Conservation (phyloP, 2,329 filamentous ascomycete species). For the Lecanicillium sp. region DNA sequence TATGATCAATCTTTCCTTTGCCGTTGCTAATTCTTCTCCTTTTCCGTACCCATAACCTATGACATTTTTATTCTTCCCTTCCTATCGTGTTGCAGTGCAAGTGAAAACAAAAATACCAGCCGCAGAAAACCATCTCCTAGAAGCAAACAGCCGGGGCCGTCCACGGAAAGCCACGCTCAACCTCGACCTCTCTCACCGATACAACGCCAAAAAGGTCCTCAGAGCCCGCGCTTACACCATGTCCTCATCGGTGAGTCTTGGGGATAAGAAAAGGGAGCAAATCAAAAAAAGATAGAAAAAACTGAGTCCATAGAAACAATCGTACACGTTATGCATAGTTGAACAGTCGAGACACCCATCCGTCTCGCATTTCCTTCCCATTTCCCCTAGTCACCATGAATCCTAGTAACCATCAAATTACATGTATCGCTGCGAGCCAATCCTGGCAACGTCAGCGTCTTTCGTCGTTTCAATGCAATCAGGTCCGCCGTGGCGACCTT, state of each 20-base stretch:
- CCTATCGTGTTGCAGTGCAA: conserved; percentile 11
- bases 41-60: conserved; percentile 11
- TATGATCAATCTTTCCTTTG: conserved; percentile 13
- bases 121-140: conserved; percentile 2
- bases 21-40: conserved; percentile 13
- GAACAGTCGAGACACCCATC: conserved; percentile 14
- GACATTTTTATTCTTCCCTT: conserved; percentile 12
- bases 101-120: conserved; percentile 13
- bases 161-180: not conserved
- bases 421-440: conserved; percentile 2
- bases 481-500: conserved; percentile 1
- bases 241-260: conserved; percentile 8
- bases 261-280: conserved; percentile 15
- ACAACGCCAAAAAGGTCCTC: conserved; percentile 2
- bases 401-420: conserved; percentile 9
- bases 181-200: not conserved
- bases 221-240: not conserved
- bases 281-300: conserved; percentile 13
- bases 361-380: conserved; percentile 12
- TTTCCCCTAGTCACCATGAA: not conserved
- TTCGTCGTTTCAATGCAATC: not conserved
- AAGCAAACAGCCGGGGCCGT: conserved; percentile 14
- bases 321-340: conserved; percentile 17
- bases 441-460: not conserved
- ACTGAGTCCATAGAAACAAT: conserved; percentile 16